phyloP scores from a whole-genome alignment of 345 rosid species.

The Eucalyptus virginea region DNA sequence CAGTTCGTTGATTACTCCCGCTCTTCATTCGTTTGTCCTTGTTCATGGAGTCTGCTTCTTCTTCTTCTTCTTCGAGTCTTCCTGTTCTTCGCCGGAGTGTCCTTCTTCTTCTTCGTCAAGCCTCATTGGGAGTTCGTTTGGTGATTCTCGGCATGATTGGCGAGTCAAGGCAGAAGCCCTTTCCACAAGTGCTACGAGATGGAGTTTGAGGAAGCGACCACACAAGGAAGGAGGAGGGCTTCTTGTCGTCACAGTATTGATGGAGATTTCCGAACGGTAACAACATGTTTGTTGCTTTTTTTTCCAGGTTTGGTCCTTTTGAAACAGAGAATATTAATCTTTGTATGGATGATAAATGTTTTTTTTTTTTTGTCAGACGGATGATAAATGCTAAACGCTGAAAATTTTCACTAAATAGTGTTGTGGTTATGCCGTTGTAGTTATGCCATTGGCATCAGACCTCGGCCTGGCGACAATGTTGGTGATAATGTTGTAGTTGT shows the following conservation, averaged over 20 bases:
- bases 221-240: constrained; percentile 18
- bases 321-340: background rate
- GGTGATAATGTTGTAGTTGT: constrained; percentile 12
- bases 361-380: too few species aligned
- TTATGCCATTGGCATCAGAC: background rate
- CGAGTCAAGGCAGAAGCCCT: constrained; percentile 34
- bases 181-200: background rate
- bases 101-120: background rate
- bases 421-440: too few species aligned
- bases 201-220: constrained; percentile 22
- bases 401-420: background rate
- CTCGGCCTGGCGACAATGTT: background rate
- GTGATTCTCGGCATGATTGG: constrained; percentile 40
- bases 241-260: constrained; percentile 6
- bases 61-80: background rate
- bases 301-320: too few species aligned
- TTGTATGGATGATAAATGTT: background rate
- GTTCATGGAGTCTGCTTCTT: background rate
- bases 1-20: background rate
- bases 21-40: background rate
- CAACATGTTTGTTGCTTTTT: background rate
- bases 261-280: background rate
- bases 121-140: constrained; percentile 34
- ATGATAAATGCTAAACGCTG: background rate
- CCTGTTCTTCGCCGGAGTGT: background rate